Conservation (phyloP, 345 rosid species). For the Camelina laxa region DNA sequence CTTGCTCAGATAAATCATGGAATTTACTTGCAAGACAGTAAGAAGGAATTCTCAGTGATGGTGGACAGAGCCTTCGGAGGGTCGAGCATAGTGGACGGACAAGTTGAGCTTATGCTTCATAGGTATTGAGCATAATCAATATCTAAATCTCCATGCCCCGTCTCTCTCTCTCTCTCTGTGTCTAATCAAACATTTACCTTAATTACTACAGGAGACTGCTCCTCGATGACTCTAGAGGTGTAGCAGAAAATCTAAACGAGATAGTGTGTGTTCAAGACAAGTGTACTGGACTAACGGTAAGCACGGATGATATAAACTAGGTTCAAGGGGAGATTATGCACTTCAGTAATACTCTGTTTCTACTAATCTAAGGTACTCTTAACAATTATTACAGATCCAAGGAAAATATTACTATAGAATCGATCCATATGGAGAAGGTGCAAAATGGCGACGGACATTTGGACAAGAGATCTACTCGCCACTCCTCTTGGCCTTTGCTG, state of each 20-base stretch:
- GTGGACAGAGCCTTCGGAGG: slow-evolving; percentile 94
- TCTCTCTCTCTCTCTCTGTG: slow-evolving; percentile 12
- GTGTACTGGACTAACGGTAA: slow-evolving; percentile 83
- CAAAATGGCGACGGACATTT: slow-evolving; percentile 90
- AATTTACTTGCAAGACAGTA: slow-evolving; percentile 72
- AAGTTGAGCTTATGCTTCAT: slow-evolving; percentile 95
- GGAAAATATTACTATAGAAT: slow-evolving; percentile 90
- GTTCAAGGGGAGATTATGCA: neutral
- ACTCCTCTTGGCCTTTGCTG: slow-evolving; percentile 78
- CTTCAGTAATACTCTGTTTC: slow-evolving; percentile 27
- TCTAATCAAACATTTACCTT: slow-evolving; percentile 35
- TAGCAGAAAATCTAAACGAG: slow-evolving; percentile 84
- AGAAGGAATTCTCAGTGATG: slow-evolving; percentile 84
- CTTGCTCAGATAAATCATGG: slow-evolving; percentile 86
- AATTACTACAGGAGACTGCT: slow-evolving; percentile 72
- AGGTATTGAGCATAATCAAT: slow-evolving; percentile 52
- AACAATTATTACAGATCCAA: slow-evolving; percentile 63
- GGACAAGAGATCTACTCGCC: slow-evolving; percentile 98
- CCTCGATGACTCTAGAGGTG: slow-evolving; percentile 92
- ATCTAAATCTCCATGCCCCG: neutral
- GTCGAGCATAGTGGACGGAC: slow-evolving; percentile 87
- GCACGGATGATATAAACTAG: slow-evolving; percentile 31
- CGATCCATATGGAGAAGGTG: slow-evolving; percentile 88
- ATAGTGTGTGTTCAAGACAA: slow-evolving; percentile 70
- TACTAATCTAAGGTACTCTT: slow-evolving; percentile 17